A percentile compares a stretch with the other conserved stretches of the same genome.
Conservation (phyloP, 176 grass and related monocot species). For the Aegilops sharonensis region DNA sequence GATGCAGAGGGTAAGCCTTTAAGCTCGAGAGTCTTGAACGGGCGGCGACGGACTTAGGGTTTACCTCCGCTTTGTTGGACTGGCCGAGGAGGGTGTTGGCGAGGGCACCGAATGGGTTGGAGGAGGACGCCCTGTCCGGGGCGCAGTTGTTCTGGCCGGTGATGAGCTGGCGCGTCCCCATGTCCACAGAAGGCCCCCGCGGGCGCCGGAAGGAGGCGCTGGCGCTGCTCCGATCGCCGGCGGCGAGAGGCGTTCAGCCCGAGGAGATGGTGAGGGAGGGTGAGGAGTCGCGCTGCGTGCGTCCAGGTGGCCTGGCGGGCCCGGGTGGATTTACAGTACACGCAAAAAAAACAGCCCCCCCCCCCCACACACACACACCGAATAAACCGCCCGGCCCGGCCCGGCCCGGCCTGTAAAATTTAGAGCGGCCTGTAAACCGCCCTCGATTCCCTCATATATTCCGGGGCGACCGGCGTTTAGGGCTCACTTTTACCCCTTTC, state of each 20-base stretch:
- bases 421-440: no score
- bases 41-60: not conserved
- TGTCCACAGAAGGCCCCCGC: conserved; percentile 24
- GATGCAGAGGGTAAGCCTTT: not conserved
- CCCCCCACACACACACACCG: no score
- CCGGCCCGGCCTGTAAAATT: no score
- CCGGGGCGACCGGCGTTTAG: no score
- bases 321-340: no score
- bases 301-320: conserved; percentile 35
- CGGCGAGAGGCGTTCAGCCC: conserved; percentile 13
- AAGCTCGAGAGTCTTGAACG: not conserved
- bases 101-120: conserved; percentile 73
- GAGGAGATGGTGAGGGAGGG: not conserved
- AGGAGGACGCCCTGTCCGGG: conserved; percentile 73
- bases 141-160: conserved; percentile 70
- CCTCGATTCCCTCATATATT: no score
- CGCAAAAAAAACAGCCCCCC: no score
- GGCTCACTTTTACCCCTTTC: no score
- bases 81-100: conserved; percentile 81
- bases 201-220: not conserved
- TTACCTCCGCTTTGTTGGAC: conserved; percentile 70
- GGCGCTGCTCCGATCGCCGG: conserved; percentile 14
- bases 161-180: conserved; percentile 88
- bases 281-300: not conserved
- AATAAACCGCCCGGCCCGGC: no score